Evolutionary conservation across 345 rosid species (phyloP), one percentile per base, ranked within the genome.

Genomic region (Barbarea vulgaris): DNA sequence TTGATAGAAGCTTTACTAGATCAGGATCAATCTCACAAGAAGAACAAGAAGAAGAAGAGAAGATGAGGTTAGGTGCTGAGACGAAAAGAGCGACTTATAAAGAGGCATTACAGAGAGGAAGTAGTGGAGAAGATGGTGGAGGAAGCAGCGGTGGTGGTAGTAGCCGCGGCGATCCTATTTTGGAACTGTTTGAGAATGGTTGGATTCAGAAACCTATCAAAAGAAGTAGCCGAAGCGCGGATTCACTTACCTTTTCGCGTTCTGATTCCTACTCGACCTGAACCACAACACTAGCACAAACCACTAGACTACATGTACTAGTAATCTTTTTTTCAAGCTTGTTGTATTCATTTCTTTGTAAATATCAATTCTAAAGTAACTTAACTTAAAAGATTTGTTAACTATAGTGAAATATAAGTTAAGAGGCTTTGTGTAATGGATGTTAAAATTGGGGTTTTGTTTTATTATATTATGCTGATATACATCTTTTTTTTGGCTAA

Each of bases 111-210:
- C 81, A 85, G 78, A 89, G 83, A 63, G 85, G 88, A 42, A 72
- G 58, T 2, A 41, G 68, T 31, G 82, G 83, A 12, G 75, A 74
- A 57, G 77, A 41, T 25, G 78, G 28, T 0, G 75, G 53, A 8
- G 77, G 69, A 81, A 67, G 76, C 36, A 41, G 11, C 11, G n/a
- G 61, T 42, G 64, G 52, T 27, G 44, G 33, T 27, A 33, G 46
- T 2, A 41, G 27, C 67, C 72, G 51, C 2, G 70, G 73, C 2
- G 87, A 84, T 77, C 79, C 82, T 1, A 79, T 87, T 25, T 47
- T 88, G 69, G 90, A 83, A 15, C 67, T 84, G 17, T 88, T 88
- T 27, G 89, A 87, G 61, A 83, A 72, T 0, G 85, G 85, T 6
- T 85, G 91, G 93, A 80, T 78, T 4, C 83, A 67, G 77, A 85